A percentile compares a stretch with the other conserved stretches of the same genome.
phyloP scores from a whole-genome alignment of 2,329 filamentous ascomycete genomes.

The Cladophialophora psammophila region DNA sequence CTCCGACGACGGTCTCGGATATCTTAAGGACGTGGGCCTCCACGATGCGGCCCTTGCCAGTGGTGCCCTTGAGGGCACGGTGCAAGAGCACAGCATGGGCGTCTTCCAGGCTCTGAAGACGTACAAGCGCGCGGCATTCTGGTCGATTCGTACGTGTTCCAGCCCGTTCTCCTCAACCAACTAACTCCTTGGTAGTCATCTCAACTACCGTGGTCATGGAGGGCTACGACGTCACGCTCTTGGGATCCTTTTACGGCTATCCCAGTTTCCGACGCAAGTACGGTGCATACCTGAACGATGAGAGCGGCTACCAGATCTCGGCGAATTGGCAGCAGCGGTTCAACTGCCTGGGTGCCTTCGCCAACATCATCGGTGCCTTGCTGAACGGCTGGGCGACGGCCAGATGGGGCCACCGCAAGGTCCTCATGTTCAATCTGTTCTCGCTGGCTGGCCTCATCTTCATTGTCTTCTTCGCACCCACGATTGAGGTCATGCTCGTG shows the following conservation, averaged over 20 bases:
- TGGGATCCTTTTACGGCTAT: slow-evolving; percentile 60
- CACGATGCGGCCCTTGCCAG: slow-evolving; percentile 23
- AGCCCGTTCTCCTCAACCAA: not conserved
- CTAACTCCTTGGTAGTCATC: slow-evolving; percentile 37
- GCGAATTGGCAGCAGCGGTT: slow-evolving; percentile 60
- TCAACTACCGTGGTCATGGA: slow-evolving; percentile 61
- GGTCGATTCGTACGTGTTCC: slow-evolving; percentile 27
- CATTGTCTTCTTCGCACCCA: slow-evolving; percentile 60
- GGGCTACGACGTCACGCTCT: slow-evolving; percentile 61
- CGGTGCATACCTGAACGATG: slow-evolving; percentile 42
- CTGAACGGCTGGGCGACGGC: slow-evolving; percentile 29
- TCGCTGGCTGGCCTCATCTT: slow-evolving; percentile 57
- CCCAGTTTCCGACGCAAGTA: slow-evolving; percentile 52
- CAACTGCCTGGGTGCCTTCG: slow-evolving; percentile 16
- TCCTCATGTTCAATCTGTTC: slow-evolving; percentile 55
- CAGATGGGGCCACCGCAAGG: slow-evolving; percentile 55
- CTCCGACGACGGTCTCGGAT: slow-evolving; percentile 13
- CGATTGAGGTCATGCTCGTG: slow-evolving; percentile 56
- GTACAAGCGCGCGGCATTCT: slow-evolving; percentile 29
- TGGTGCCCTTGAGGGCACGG: slow-evolving; percentile 25
- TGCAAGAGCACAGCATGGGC: slow-evolving; percentile 30
- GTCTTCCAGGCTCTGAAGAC: slow-evolving; percentile 25
- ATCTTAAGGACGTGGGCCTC: slow-evolving; percentile 27
- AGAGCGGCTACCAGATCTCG: slow-evolving; percentile 47
- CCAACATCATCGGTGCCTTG: slow-evolving; percentile 31